Percentiles rank a stretch among this genome's conserved stretches.
Conservation (phyloP, 805 yeast species). For the Clavispora vitiphila region DNA sequence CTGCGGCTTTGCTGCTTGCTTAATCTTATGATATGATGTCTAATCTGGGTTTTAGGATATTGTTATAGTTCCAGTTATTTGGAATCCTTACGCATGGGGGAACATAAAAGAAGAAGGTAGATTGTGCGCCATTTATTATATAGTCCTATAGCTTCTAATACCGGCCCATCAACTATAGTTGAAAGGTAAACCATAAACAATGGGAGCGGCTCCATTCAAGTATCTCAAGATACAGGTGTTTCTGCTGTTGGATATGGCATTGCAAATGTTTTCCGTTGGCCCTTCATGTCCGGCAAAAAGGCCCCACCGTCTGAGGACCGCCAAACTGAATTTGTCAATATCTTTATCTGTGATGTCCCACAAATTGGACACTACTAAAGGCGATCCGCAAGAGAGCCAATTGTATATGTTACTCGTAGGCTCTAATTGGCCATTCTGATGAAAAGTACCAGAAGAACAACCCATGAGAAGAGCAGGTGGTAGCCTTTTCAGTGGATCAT, state of each 20-base stretch:
- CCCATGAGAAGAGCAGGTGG: conserved; percentile 76
- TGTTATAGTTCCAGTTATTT: background rate
- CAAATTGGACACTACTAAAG: conserved; percentile 75
- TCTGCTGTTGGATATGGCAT: conserved; percentile 61
- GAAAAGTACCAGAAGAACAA: conserved; percentile 79
- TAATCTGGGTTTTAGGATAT: background rate
- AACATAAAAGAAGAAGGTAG: background rate
- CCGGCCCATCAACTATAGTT: conserved; percentile 1
- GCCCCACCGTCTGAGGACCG: conserved; percentile 65
- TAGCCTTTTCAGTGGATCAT: conserved; percentile 18
- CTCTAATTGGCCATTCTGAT: conserved; percentile 54
- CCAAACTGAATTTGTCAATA: conserved; percentile 69
- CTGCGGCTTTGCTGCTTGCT: background rate
- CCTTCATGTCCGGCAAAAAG: conserved; percentile 25
- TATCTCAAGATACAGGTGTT: conserved; percentile 62
- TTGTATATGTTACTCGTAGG: conserved; percentile 74
- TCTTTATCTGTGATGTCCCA: conserved; percentile 99
- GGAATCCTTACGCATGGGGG: background rate
- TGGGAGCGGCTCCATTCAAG: conserved; percentile 90
- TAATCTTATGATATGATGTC: background rate
- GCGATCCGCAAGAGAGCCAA: conserved; percentile 76
- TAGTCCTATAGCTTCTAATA: background rate
- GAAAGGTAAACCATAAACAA: conserved; percentile 83
- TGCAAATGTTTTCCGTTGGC: conserved; percentile 32
- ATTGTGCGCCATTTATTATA: background rate